These are phyloP conservation scores for Heterobasidion annosum DNA, from an alignment of 1,284 basidiomycete species.

Conservation along the genomic window DNA sequence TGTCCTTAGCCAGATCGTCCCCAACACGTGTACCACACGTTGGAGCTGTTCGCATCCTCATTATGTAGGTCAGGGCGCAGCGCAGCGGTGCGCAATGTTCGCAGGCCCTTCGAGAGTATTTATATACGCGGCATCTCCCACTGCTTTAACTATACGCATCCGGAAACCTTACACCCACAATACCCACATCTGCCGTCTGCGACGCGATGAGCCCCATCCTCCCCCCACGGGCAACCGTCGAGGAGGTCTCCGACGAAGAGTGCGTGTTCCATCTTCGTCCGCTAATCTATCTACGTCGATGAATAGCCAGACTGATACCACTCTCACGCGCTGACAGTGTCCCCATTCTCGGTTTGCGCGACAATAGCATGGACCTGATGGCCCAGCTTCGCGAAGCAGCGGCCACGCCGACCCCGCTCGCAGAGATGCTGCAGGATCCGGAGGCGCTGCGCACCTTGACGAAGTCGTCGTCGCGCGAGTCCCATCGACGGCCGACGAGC, in stretches of 20 bases:
- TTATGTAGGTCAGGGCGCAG: not conserved
- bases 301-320: too few species aligned
- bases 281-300: too few species aligned
- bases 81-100: not conserved
- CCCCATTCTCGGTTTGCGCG: not conserved
- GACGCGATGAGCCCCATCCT: conserved; percentile 1
- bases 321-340: too few species aligned
- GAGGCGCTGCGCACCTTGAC: conserved; percentile 16
- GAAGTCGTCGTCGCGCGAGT: conserved; percentile 7
- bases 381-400: conserved; percentile 16
- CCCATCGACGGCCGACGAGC: conserved; percentile 6
- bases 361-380: conserved; percentile 6
- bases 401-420: conserved; percentile 20
- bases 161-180: not conserved
- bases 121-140: not conserved
- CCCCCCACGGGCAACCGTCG: conserved; percentile 6
- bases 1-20: not conserved
- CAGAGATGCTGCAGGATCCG: conserved; percentile 23
- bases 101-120: not conserved
- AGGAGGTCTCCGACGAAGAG: conserved; percentile 10
- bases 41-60: conserved; percentile 3
- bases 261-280: not conserved
- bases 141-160: not conserved
- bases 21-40: conserved; percentile 11
- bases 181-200: not conserved